A percentile compares a stretch with the other conserved stretches of the same genome.
phyloP scores from a whole-genome alignment of 768 basidiomycete genomes.

The Auriscalpium orientale region DNA sequence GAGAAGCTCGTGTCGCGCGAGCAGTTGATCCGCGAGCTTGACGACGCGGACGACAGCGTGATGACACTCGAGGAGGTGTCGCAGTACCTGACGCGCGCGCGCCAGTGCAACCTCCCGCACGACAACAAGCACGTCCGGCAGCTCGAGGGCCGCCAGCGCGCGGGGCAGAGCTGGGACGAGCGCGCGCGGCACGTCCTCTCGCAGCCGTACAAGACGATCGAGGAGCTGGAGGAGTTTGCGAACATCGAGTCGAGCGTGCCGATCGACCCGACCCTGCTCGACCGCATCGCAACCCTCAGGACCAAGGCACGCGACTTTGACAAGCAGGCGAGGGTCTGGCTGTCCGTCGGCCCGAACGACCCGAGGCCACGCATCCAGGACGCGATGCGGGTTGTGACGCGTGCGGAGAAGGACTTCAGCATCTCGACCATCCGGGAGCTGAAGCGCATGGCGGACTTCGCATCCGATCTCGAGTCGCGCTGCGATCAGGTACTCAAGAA shows the following conservation, averaged over 20 bases:
- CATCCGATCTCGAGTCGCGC: constrained; percentile 66
- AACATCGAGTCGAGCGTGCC: constrained; percentile 60
- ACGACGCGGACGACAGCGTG: constrained; percentile 59
- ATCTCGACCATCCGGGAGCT: constrained; percentile 60
- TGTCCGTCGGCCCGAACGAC: constrained; percentile 47
- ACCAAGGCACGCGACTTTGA: constrained; percentile 73
- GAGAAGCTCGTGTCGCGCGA: constrained; percentile 78
- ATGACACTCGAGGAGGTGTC: constrained; percentile 75
- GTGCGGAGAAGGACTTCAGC: constrained; percentile 71
- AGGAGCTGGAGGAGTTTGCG: constrained; percentile 68
- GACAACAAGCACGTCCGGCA: constrained; percentile 60
- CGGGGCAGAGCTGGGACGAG: constrained; percentile 74
- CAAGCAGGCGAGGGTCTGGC: constrained; percentile 67
- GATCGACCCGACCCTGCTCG: constrained; percentile 58
- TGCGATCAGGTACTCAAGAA: constrained; percentile 70
- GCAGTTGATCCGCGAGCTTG: constrained; percentile 68
- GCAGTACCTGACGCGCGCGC: constrained; percentile 61
- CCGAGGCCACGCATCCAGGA: constrained; percentile 60
- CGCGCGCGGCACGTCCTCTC: constrained; percentile 58
- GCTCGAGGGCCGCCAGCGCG: constrained; percentile 54
- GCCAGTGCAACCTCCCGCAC: constrained; percentile 51
- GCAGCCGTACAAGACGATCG: constrained; percentile 65
- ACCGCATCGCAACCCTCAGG: constrained; percentile 55
- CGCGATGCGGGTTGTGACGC: constrained; percentile 57
- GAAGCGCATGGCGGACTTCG: constrained; percentile 65